Conservation (phyloP, 345 rosid species). For the Odontarrhena argentea region DNA sequence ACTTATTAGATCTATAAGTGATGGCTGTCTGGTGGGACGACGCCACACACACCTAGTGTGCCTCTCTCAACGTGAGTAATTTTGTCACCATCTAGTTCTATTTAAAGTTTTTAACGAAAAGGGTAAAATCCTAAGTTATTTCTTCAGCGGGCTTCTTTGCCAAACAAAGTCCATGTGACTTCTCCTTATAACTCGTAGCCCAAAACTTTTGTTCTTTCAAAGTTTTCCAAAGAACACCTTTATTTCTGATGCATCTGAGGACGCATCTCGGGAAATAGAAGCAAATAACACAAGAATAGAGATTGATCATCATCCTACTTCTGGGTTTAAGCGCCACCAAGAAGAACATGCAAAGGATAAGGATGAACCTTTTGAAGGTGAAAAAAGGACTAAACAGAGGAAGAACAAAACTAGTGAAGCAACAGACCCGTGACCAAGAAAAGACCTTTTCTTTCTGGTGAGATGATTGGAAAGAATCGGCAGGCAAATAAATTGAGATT, state of each 20-base stretch:
- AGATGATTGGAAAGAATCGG: constrained; percentile 49
- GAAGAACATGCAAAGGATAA: constrained; percentile 40
- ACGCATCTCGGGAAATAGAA: constrained; percentile 41
- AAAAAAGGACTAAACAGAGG: constrained; percentile 37
- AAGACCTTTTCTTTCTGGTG: constrained; percentile 51
- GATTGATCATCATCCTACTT: constrained; percentile 47
- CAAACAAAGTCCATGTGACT: no score
- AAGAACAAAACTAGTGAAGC: constrained; percentile 39
- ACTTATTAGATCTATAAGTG: no score
- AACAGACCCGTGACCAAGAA: constrained; percentile 38
- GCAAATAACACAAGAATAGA: constrained; percentile 59
- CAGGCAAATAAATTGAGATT: constrained; percentile 45
- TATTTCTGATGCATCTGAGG: constrained; percentile 52
- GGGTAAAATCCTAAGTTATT: no score
- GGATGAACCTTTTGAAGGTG: constrained; percentile 33
- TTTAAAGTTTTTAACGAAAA: no score
- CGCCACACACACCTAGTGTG: no score
- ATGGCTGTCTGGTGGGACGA: no score
- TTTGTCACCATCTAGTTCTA: no score
- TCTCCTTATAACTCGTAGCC: no score
- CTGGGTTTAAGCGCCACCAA: constrained; percentile 42
- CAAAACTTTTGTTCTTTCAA: no score
- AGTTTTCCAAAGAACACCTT: constrained; percentile 48
- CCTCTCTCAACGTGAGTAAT: no score
- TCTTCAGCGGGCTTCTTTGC: no score